A percentile compares a stretch with the other conserved stretches of the same genome.
Evolutionary conservation across 2,329 filamentous ascomycete genomes (phyloP).

Genomic region (Leptosphaerulina australis): DNA sequence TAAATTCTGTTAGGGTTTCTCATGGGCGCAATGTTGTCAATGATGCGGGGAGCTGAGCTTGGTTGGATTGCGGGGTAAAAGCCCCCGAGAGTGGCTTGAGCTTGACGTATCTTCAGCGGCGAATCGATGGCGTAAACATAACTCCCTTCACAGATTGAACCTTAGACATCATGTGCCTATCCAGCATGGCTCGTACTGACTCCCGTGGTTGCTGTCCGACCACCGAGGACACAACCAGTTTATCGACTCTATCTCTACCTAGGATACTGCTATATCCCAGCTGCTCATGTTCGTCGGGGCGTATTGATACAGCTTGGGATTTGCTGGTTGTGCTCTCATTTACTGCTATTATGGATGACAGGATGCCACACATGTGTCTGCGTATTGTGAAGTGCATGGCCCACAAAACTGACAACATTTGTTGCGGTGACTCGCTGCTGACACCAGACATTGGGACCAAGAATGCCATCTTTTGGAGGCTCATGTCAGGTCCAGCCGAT

Average conservation of each 20-base stretch:
- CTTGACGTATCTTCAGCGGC: neutral
- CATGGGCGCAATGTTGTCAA: neutral
- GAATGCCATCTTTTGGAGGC: too few species aligned
- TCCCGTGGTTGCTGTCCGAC: too few species aligned
- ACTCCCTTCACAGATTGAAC: too few species aligned
- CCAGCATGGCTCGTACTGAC: too few species aligned
- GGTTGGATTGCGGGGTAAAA: constrained; percentile 22
- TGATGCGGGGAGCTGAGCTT: constrained; percentile 7
- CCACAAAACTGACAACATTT: too few species aligned
- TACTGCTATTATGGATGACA: neutral
- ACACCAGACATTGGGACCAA: too few species aligned
- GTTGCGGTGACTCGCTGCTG: too few species aligned
- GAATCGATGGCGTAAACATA: too few species aligned
- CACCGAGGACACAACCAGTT: neutral
- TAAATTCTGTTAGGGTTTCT: neutral
- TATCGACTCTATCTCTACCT: neutral
- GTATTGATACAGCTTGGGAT: neutral
- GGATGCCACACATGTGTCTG: neutral
- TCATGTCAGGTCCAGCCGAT: neutral
- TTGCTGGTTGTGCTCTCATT: neutral
- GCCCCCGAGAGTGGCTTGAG: constrained; percentile 12
- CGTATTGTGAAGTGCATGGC: too few species aligned
- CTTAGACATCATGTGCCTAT: too few species aligned
- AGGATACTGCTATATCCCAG: neutral
- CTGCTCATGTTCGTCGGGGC: neutral